Base-by-base conservation (phyloP, 495 filamentous ascomycete species). In the Penicillium canescens region DNA sequence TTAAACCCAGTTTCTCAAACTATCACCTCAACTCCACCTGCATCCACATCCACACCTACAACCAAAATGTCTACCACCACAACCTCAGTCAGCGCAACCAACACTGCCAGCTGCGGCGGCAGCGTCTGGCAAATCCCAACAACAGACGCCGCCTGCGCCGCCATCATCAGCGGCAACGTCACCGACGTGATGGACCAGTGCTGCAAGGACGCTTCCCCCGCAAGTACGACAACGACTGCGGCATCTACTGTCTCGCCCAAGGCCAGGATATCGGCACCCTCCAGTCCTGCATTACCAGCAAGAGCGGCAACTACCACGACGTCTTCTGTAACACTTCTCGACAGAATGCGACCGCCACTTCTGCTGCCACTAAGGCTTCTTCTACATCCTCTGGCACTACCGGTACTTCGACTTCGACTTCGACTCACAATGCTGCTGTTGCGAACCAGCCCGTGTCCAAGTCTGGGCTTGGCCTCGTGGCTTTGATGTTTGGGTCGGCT, bases 181-280 rank as follows among this genome's bases (percentile, higher is more conserved):
- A 61, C 72, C 41, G 53, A 65, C 31, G 66, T 73, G 40, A 69
- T 82, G 64, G 44, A 63, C 35, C 57, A 64, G 13, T 82, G 79
- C 73, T 82, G 79, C 64, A 63, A 62, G 21, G 35, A 62, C 14
- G 71, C 77, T 20, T 55, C 61, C n/a, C 77, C 28, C 46, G 66
- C 12, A 67, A 69, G 14, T 79, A 78, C 68, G 63, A 73, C 42
- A 59, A 71, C 66, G 70, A 67, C 58, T 82, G 79, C 66, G 72
- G 69, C 21, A 57, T 77, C 42, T 82, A 80, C 71, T 82, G 79
- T 54, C 73, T 77, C 10, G 78, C 77, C 3, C 66, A 70, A 38
- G 74, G 62, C 11, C 78, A 82, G 48, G 67, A 52, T 26, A 60
- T 76, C 53, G 37, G 46, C 8, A 47, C 67, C 3, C 65, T 82